Conservation (phyloP, 768 basidiomycete species). For the Russula foetens region DNA sequence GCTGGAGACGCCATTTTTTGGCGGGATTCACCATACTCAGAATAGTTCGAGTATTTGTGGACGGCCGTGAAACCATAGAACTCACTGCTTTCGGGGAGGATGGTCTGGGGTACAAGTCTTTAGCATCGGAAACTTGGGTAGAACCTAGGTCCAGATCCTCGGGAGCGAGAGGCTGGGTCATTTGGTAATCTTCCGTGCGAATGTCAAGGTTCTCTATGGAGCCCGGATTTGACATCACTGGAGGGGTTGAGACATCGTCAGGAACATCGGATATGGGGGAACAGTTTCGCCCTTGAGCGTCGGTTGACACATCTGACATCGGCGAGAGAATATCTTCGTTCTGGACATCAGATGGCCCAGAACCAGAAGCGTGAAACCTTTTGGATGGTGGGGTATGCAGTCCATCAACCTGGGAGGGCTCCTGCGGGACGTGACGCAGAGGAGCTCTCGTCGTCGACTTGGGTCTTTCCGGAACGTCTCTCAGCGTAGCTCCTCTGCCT, state of each 20-base stretch:
- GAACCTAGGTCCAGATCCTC: slow-evolving; percentile 6
- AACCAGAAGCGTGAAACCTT: neutral
- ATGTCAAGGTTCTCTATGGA: neutral
- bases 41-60: slow-evolving; percentile 26
- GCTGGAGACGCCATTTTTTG: slow-evolving; percentile 23
- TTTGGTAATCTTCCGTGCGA: slow-evolving; percentile 9
- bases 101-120: neutral
- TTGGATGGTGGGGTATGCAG: neutral
- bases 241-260: slow-evolving; percentile 8
- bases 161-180: slow-evolving; percentile 13
- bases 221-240: slow-evolving; percentile 8
- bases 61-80: slow-evolving; percentile 8
- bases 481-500: slow-evolving; percentile 27
- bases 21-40: slow-evolving; percentile 29
- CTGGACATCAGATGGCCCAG: neutral
- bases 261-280: neutral
- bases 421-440: neutral
- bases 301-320: neutral
- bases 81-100: neutral
- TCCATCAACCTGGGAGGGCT: slow-evolving; percentile 3
- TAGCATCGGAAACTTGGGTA: neutral
- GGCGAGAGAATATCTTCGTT: neutral
- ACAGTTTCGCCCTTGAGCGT: neutral
- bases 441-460: neutral
- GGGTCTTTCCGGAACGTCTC: slow-evolving; percentile 9